These are phyloP conservation scores for Tilletia caries DNA, from an alignment of 1,284 basidiomycete genomes.

Conservation along the genomic window DNA sequence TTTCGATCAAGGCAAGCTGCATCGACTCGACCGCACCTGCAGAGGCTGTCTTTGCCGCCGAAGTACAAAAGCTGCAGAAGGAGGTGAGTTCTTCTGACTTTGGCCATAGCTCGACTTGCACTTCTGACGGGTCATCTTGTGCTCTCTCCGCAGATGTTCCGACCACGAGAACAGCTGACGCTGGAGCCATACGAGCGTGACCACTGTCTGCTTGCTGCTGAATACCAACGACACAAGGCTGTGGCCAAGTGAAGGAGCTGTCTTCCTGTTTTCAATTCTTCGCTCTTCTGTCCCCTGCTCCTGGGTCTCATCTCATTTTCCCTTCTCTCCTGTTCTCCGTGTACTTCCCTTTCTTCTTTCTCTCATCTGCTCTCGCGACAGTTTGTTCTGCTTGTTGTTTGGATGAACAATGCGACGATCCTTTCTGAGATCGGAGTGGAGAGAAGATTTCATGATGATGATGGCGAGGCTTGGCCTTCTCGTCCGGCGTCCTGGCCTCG, in stretches of 20 bases:
- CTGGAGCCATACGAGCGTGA: conserved; percentile 56
- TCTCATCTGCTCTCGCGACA: no score
- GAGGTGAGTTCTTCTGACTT: conserved; percentile 46
- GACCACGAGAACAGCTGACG: conserved; percentile 89
- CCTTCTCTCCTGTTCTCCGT: neutral
- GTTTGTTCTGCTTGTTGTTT: no score
- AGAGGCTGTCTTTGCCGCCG: conserved; percentile 82
- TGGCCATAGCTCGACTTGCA: neutral
- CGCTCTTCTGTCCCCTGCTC: neutral
- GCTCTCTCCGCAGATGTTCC: conserved; percentile 62
- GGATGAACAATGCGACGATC: no score
- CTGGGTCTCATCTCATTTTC: neutral
- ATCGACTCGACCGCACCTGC: conserved; percentile 91
- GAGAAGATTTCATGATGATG: no score
- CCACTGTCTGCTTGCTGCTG: conserved; percentile 50
- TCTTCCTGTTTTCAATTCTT: neutral
- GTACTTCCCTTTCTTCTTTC: no score
- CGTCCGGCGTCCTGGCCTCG: no score
- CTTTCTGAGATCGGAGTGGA: no score
- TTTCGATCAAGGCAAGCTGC: conserved; percentile 99
- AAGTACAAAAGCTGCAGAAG: conserved; percentile 79
- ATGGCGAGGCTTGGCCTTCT: no score
- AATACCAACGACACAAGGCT: conserved; percentile 43
- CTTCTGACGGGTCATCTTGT: conserved; percentile 16
- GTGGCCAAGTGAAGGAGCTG: neutral